Conservation (phyloP, 179 eudicot genomes). For the Heliamphora pulchella region DNA sequence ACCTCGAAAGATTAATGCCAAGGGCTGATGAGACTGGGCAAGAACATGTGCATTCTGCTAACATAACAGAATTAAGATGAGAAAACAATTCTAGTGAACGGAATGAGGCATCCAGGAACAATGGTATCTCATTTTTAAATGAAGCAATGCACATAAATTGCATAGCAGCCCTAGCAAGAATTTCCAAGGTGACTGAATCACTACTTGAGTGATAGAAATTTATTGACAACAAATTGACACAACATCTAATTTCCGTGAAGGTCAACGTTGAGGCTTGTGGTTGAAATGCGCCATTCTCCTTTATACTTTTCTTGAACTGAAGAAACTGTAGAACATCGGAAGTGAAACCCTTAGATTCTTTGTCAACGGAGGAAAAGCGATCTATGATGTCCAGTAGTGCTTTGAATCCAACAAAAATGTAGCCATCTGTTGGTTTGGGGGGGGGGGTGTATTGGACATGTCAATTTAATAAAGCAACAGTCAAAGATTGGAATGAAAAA, state of each 20-base stretch:
- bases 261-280: slow-evolving; percentile 27
- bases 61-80: slow-evolving; percentile 30
- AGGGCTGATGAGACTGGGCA: slow-evolving; percentile 43
- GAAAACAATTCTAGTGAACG: slow-evolving; percentile 47
- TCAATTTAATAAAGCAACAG: slow-evolving; percentile 2
- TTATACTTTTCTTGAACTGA: slow-evolving; percentile 33
- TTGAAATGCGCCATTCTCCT: slow-evolving; percentile 24
- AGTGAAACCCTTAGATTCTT: slow-evolving; percentile 45
- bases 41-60: slow-evolving; percentile 45
- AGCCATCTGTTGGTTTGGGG: slow-evolving; percentile 29
- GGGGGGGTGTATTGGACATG: not conserved
- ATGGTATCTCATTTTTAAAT: slow-evolving; percentile 36
- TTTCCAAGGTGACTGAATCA: slow-evolving; percentile 26
- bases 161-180: slow-evolving; percentile 49
- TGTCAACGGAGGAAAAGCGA: slow-evolving; percentile 51
- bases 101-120: slow-evolving; percentile 38
- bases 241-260: slow-evolving; percentile 41
- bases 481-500: slow-evolving; percentile 8
- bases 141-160: slow-evolving; percentile 48
- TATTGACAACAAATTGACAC: slow-evolving; percentile 39
- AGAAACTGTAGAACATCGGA: slow-evolving; percentile 58
- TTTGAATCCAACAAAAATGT: slow-evolving; percentile 39
- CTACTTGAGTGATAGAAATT: slow-evolving; percentile 30
- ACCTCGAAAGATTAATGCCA: slow-evolving; percentile 36
- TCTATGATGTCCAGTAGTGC: slow-evolving; percentile 51